Evolutionary conservation across 164 flowering plant species (phyloP).

Genomic region (Chimonanthus salicifolius): DNA sequence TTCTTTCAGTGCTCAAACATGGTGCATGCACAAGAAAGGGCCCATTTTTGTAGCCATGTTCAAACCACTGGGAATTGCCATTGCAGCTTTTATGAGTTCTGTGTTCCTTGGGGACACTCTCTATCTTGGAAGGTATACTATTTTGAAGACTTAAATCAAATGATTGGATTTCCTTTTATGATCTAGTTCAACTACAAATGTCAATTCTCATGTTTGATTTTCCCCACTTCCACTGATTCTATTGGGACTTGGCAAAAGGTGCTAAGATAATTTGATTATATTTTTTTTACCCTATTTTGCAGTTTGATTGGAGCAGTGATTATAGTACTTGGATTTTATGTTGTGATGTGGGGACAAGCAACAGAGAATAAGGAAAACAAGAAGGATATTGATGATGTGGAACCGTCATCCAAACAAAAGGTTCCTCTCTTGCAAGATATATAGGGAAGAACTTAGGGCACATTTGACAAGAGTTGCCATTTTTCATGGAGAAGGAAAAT

Average conservation of each 20-base stretch:
- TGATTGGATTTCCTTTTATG: too few relatives aligned
- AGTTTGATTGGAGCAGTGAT: neutral
- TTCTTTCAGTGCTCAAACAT: slow-evolving; percentile 24
- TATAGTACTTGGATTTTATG: neutral
- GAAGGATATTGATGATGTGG: neutral
- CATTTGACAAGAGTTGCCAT: too few relatives aligned
- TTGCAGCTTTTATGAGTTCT: slow-evolving; percentile 38
- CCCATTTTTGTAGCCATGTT: slow-evolving; percentile 48
- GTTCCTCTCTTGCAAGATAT: neutral
- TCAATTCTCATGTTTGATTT: too few relatives aligned
- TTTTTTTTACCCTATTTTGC: neutral
- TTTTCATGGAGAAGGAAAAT: too few relatives aligned
- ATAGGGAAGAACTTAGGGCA: neutral
- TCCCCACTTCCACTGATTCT: too few relatives aligned
- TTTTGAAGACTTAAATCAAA: neutral
- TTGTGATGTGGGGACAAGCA: neutral
- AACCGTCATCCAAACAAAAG: neutral
- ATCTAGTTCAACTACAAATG: too few relatives aligned
- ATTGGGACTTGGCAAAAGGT: too few relatives aligned
- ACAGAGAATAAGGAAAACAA: neutral
- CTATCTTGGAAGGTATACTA: slow-evolving; percentile 42
- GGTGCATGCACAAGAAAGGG: slow-evolving; percentile 44
- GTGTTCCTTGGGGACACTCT: slow-evolving; percentile 44
- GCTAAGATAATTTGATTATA: neutral
- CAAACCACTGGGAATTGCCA: slow-evolving; percentile 37